These are phyloP conservation scores for Neurospora sp. DNA, from an alignment of 495 filamentous ascomycete genomes.

Conservation along the genomic window DNA sequence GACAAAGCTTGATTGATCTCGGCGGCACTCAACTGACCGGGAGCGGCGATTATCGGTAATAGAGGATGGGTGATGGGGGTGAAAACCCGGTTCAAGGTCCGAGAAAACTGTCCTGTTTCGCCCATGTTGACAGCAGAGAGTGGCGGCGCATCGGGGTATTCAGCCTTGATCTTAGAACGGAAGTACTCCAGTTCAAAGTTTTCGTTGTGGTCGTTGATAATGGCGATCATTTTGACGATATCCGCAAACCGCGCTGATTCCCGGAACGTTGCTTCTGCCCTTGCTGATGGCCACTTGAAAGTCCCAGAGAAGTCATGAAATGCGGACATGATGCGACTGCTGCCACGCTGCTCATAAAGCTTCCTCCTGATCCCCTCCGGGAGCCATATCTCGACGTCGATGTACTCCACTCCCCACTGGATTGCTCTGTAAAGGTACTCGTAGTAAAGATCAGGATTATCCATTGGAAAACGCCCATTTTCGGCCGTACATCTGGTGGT, in stretches of 20 bases:
- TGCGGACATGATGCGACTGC: conserved; percentile 73
- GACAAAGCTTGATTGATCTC: conserved; percentile 73
- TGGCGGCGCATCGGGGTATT: conserved; percentile 53
- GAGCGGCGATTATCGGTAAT: conserved; percentile 73
- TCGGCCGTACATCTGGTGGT: conserved; percentile 71
- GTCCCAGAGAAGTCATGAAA: conserved; percentile 78
- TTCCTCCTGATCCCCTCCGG: conserved; percentile 60
- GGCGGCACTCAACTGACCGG: conserved; percentile 71
- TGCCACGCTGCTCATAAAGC: conserved; percentile 60
- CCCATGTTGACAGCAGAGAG: conserved; percentile 84
- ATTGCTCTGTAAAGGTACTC: conserved; percentile 68
- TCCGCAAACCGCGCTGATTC: conserved; percentile 65
- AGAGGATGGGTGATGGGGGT: conserved; percentile 79
- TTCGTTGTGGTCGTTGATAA: conserved; percentile 65
- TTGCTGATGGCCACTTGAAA: conserved; percentile 69
- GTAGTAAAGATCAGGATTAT: conserved; percentile 62
- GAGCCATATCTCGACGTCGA: conserved; percentile 79
- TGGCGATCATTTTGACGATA: conserved; percentile 81
- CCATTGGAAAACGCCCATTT: conserved; percentile 76
- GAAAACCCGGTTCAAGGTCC: conserved; percentile 72
- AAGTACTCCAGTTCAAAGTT: conserved; percentile 87
- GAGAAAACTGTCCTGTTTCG: conserved; percentile 68
- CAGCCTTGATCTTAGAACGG: conserved; percentile 59
- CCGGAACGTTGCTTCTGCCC: conserved; percentile 57
- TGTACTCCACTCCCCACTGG: conserved; percentile 80